These are phyloP conservation scores for Umbellularia californica DNA, from an alignment of 164 flowering plant genomes.

Conservation along the genomic window DNA sequence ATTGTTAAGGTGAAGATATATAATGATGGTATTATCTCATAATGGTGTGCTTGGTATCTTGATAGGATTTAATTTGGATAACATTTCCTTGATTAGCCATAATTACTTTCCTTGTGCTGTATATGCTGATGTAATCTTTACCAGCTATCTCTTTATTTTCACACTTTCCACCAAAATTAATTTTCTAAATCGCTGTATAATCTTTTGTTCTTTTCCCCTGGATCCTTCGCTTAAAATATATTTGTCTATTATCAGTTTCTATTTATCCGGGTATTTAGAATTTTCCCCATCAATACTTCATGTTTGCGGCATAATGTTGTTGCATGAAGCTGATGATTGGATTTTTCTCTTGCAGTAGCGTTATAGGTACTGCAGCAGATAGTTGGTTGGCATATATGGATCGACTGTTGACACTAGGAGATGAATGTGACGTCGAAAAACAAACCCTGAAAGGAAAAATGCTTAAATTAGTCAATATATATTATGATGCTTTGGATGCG, in stretches of 20 bases:
- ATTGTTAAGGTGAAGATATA: too few relatives aligned
- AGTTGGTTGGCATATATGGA: conserved; percentile 80
- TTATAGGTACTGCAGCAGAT: conserved; percentile 55
- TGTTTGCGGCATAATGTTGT: not conserved
- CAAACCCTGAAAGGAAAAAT: conserved; percentile 30
- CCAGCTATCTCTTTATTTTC: too few relatives aligned
- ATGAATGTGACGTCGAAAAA: conserved; percentile 39
- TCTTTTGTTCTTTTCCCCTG: too few relatives aligned
- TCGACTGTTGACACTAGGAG: conserved; percentile 47
- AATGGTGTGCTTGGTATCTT: too few relatives aligned
- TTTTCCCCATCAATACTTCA: not conserved
- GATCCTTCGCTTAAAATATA: not conserved
- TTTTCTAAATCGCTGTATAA: too few relatives aligned
- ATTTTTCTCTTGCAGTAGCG: conserved; percentile 35
- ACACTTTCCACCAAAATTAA: too few relatives aligned
- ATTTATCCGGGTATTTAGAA: not conserved
- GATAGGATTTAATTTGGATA: too few relatives aligned
- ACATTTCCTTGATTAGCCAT: too few relatives aligned
- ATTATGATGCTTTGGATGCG: conserved; percentile 86
- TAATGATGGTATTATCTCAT: too few relatives aligned
- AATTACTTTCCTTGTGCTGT: too few relatives aligned
- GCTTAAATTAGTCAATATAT: conserved; percentile 50
- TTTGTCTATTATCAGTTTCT: not conserved
- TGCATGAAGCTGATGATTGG: not conserved
- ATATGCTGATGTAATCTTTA: too few relatives aligned